Evolutionary conservation across 805 yeast genomes (phyloP), one percentile per base, ranked within the genome.

Genomic region (Barnettozyma populi): DNA sequence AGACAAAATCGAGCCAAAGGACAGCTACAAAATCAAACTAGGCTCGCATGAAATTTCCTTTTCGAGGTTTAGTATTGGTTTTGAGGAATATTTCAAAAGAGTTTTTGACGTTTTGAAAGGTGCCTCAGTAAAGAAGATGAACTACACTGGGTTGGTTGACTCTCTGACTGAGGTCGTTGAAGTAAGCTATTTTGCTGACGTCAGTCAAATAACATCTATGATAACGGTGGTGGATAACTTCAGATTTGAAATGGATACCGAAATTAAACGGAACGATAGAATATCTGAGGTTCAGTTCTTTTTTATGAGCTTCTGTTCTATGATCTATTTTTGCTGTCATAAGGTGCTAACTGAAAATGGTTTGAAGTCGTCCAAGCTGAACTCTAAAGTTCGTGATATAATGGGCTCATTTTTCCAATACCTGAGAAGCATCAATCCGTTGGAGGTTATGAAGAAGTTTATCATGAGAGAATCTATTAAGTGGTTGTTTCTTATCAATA

Each of bases 201-300:
- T 46, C 1, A 10, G 16, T 16, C 51, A 55, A 14, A 46, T 56
- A 1, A 52, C 46, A 16, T 50, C 55, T 1, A 44, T 59, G n/a
- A 34, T 57, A 0, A 43, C 46, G 1, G 41, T 57, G 39, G 41
- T 55, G 18, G 63, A 60, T 35, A 50, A 55, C 24, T 57, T 57
- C 36, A 49, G 42, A 18, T 43, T 50, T 43, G 52, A 48, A 16
- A 42, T 60, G 9, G 60, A 60, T 20, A 32, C 50, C 4, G 27
- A 39, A 13, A 52, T 57, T 16, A 53, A 52, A 32, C 43, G 52
- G 21, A 57, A 50, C 10, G 56, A 60, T 1, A 38, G 42, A 9
- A 51, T 58, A 25, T 51, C 51, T 18, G 59, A 56, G 37, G 23
- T 48, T 8, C 59, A 60, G 14, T 52, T 58, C 20, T 54, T 47